These are phyloP conservation scores for Trichomonascaceae sp. DNA, from an alignment of 1,139 yeast species.

Conservation along the genomic window DNA sequence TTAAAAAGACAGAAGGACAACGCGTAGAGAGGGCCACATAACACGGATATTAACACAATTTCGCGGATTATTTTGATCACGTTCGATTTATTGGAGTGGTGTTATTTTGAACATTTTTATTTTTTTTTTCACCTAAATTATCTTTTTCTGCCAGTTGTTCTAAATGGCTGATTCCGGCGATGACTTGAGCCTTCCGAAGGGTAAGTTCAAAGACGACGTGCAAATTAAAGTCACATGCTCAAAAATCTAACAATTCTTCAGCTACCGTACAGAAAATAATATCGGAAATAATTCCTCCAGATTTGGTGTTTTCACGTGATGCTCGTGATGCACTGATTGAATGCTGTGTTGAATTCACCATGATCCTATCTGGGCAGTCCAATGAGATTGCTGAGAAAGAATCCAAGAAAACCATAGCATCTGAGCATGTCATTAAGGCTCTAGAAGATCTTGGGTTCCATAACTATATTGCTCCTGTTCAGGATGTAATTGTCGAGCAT, in stretches of 20 bases:
- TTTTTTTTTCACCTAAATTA: background rate
- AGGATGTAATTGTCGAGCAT: slow-evolving; percentile 76
- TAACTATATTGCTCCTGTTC: slow-evolving; percentile 76
- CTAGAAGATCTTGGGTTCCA: slow-evolving; percentile 81
- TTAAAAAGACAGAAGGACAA: background rate
- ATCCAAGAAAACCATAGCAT: slow-evolving; percentile 91
- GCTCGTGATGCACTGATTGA: slow-evolving; percentile 94
- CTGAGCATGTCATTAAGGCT: slow-evolving; percentile 93
- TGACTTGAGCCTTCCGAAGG: slow-evolving; percentile 40
- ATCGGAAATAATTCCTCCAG: slow-evolving; percentile 80
- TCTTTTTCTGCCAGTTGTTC: background rate
- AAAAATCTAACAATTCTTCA: slow-evolving; percentile 18
- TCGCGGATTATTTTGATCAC: background rate
- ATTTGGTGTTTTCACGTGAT: slow-evolving; percentile 82
- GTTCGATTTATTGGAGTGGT: background rate
- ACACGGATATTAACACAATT: background rate
- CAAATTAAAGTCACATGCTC: background rate
- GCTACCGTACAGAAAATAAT: slow-evolving; percentile 96
- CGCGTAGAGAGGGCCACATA: background rate
- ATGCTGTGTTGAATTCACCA: slow-evolving; percentile 91
- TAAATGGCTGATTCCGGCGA: slow-evolving; percentile 32
- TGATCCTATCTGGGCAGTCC: slow-evolving; percentile 88
- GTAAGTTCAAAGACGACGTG: slow-evolving; percentile 15
- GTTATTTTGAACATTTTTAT: background rate
- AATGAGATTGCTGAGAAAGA: slow-evolving; percentile 96